A percentile compares a stretch with the other conserved stretches of the same genome.
These are phyloP conservation scores for barrel medic (Medicago truncatula) DNA, from an alignment of 306 rosid genomes.

Conservation along the genomic window DNA sequence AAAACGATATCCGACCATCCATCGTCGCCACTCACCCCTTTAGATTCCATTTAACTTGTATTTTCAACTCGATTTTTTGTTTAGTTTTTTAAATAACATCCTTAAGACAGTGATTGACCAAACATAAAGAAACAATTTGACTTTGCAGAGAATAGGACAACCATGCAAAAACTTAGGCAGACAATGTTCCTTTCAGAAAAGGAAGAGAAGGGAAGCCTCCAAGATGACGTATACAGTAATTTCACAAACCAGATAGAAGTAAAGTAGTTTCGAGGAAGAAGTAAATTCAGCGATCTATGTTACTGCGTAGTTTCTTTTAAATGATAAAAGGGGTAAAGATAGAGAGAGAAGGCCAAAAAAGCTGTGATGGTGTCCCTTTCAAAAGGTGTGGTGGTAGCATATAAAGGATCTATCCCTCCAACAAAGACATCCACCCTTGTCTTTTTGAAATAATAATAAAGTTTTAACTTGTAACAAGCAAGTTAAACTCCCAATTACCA, in stretches of 20 bases:
- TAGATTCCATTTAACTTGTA: no score
- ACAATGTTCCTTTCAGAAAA: constrained; percentile 4
- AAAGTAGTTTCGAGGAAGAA: background rate
- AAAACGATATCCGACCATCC: no score
- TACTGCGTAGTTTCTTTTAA: background rate
- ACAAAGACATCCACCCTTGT: background rate
- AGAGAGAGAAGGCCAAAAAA: background rate
- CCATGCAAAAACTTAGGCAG: constrained; percentile 2
- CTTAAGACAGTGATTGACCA: no score
- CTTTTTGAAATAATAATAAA: background rate
- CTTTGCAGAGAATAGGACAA: background rate
- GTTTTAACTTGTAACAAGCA: background rate
- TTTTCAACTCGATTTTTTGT: no score
- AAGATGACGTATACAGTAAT: constrained; percentile 11
- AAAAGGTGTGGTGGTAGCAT: constrained; percentile 15
- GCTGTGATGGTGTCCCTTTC: constrained; percentile 21
- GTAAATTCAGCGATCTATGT: background rate
- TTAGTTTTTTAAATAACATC: no score
- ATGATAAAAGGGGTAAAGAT: background rate
- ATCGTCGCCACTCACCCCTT: no score
- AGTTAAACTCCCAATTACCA: background rate
- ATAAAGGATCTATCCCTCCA: constrained; percentile 5
- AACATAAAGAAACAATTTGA: background rate
- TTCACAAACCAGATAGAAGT: constrained; percentile 12
- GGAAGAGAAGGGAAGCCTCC: background rate